phyloP scores from a whole-genome alignment of 225 moss, liverwort and hornwort species.

The Takakia lepidozioides region DNA sequence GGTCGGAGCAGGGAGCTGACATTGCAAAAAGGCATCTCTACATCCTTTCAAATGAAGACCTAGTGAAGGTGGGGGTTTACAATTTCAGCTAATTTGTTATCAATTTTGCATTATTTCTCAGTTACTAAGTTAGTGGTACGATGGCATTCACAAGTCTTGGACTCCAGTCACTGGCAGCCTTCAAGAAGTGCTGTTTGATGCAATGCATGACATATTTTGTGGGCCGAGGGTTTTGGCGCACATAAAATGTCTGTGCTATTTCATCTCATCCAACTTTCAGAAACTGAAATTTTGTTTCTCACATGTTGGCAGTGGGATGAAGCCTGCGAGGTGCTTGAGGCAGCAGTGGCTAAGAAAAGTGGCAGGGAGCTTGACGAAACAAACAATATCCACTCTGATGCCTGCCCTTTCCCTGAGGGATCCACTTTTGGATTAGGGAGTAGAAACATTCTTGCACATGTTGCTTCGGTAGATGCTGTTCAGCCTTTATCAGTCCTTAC shows the following conservation, averaged over 20 bases:
- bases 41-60: conserved; percentile 30
- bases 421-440: conserved; percentile 21
- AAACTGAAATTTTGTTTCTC: not conserved
- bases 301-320: conserved; percentile 67
- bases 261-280: not conserved
- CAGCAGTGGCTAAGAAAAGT: conserved; percentile 12
- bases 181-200: too few species aligned
- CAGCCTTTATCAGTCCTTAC: conserved; percentile 83
- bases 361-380: conserved; percentile 16
- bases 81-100: not conserved
- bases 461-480: conserved; percentile 58
- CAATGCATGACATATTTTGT: too few species aligned
- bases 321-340: conserved; percentile 32
- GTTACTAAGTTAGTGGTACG: not conserved
- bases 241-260: too few species aligned
- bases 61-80: conserved; percentile 21
- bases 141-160: not conserved
- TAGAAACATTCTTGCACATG: conserved; percentile 39
- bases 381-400: conserved; percentile 60
- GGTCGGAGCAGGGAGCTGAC: conserved; percentile 65
- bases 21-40: conserved; percentile 21
- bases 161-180: not conserved
- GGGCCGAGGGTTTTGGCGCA: too few species aligned
- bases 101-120: not conserved
- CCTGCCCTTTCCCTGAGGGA: conserved; percentile 23